phyloP scores from a whole-genome alignment of 306 rosid genomes.

The Quercus robur region DNA sequence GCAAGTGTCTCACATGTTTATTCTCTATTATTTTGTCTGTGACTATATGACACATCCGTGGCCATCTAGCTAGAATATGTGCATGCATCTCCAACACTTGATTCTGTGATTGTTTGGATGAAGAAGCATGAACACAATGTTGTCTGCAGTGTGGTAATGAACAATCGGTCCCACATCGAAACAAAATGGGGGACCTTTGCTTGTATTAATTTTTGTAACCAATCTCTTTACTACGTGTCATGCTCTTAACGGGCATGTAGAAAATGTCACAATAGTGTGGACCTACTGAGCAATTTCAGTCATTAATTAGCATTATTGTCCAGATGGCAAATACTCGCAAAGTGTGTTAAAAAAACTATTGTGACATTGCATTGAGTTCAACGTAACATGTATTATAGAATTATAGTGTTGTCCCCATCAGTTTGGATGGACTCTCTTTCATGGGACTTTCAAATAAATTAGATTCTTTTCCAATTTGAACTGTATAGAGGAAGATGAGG shows the following conservation, averaged over 20 bases:
- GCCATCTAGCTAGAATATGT: background rate
- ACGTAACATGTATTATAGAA: background rate
- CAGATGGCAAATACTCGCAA: background rate
- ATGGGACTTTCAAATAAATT: background rate
- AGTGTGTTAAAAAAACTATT: background rate
- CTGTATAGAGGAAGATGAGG: background rate
- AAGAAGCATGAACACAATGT: background rate
- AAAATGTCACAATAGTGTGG: conserved; percentile 1
- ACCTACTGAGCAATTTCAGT: background rate
- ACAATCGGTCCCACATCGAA: background rate
- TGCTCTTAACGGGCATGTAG: background rate
- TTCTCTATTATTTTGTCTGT: background rate
- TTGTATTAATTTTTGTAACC: background rate
- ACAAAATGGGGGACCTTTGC: background rate
- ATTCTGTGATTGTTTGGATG: background rate
- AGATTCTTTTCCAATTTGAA: background rate
- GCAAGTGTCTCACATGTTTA: background rate
- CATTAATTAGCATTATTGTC: background rate
- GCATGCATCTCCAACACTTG: background rate
- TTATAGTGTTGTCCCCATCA: conserved; percentile 3
- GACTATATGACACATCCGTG: background rate
- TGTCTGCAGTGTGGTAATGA: background rate
- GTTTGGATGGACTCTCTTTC: conserved; percentile 1
- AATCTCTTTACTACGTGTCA: conserved; percentile 7
- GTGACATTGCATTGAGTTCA: background rate